phyloP scores from a whole-genome alignment of 2,329 filamentous ascomycete species.

The Aspergillus costaricaensis region DNA sequence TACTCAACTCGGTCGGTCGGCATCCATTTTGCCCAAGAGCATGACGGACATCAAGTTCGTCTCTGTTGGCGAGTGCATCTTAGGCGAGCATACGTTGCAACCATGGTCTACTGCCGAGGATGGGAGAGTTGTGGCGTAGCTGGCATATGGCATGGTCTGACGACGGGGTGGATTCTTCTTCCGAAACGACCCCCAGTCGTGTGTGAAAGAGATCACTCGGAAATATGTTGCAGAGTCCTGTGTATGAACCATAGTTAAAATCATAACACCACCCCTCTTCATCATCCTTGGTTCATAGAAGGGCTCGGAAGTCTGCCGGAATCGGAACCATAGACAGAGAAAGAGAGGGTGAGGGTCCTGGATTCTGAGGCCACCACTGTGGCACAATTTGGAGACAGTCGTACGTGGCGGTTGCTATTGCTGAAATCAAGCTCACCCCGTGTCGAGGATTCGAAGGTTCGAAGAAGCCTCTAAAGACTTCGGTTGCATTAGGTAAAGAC shows the following conservation, averaged over 20 bases:
- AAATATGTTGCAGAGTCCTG: background rate
- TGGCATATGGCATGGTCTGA: background rate
- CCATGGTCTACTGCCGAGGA: background rate
- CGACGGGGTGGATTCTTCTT: background rate
- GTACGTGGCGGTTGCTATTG: background rate
- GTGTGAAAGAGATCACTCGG: background rate
- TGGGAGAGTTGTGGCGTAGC: background rate
- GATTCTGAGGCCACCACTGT: background rate
- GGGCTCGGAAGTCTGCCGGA: constrained; percentile 1
- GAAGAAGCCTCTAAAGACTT: constrained; percentile 8
- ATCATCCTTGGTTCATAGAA: background rate
- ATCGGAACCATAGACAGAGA: background rate
- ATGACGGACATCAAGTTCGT: background rate
- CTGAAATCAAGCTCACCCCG: background rate
- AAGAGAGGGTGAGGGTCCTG: background rate
- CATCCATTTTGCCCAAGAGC: background rate
- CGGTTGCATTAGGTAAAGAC: background rate
- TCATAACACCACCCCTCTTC: background rate
- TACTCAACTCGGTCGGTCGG: background rate
- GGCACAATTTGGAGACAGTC: background rate
- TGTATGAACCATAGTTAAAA: background rate
- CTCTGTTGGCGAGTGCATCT: background rate
- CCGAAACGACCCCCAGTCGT: background rate
- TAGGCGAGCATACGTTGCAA: background rate
- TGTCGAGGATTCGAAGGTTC: constrained; percentile 9